Conservation (phyloP, 192 early-diverging fungal species). For the Coemansia sp. region DNA sequence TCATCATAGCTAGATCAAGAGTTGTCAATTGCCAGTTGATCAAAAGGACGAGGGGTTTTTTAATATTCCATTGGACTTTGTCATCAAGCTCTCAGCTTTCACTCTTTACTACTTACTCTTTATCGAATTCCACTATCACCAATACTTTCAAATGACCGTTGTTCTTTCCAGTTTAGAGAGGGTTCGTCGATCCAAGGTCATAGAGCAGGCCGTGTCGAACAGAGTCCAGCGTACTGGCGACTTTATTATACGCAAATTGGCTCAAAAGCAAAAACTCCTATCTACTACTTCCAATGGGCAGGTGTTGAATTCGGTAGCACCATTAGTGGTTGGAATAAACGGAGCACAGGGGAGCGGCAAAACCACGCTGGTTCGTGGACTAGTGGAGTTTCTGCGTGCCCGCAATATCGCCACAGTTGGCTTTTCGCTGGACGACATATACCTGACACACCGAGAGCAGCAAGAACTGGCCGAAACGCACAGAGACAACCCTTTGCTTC, state of each 20-base stretch:
- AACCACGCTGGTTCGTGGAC: slow-evolving; percentile 58
- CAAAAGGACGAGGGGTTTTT: neutral
- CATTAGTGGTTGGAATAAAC: slow-evolving; percentile 71
- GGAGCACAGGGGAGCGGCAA: slow-evolving; percentile 83
- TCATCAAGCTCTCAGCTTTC: neutral
- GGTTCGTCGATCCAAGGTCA: slow-evolving; percentile 21
- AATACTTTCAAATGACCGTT: slow-evolving; percentile 19
- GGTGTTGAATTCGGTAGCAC: slow-evolving; percentile 2
- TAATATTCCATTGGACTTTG: neutral
- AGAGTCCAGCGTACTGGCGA: slow-evolving; percentile 30
- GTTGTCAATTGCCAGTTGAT: neutral
- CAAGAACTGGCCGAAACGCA: slow-evolving; percentile 25
- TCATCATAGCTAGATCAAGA: neutral
- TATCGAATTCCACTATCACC: neutral
- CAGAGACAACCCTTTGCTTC: slow-evolving; percentile 68
- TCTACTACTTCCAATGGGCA: neutral
- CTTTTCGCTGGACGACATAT: slow-evolving; percentile 87
- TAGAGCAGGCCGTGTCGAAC: slow-evolving; percentile 18
- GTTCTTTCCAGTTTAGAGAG: slow-evolving; percentile 40
- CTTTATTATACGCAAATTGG: slow-evolving; percentile 40
- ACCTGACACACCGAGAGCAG: slow-evolving; percentile 73
- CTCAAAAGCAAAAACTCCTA: slow-evolving; percentile 20
- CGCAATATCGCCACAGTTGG: slow-evolving; percentile 59
- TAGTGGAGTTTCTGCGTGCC: slow-evolving; percentile 44
- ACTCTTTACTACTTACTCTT: neutral